Evolutionary conservation across 805 yeast species (phyloP).

Genomic region (Teunomyces panamensis): DNA sequence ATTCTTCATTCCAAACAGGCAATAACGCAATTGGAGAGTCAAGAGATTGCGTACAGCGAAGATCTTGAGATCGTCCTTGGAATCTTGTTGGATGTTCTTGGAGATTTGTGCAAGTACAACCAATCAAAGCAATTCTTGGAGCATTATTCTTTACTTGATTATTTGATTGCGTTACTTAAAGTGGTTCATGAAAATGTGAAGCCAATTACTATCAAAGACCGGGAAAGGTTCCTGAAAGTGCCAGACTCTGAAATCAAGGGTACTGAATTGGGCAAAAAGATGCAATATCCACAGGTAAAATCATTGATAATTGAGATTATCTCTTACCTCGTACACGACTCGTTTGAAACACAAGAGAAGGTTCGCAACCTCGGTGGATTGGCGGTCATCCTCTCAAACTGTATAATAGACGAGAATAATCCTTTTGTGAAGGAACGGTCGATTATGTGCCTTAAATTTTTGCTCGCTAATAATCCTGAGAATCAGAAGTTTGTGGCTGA

Average conservation of each 20-base stretch:
- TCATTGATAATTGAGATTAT: constrained; percentile 65
- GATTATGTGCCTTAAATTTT: constrained; percentile 70
- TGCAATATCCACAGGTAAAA: constrained; percentile 54
- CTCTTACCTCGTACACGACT: constrained; percentile 52
- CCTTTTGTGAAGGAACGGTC: constrained; percentile 86
- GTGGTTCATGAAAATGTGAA: constrained; percentile 39
- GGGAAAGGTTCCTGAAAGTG: constrained; percentile 17
- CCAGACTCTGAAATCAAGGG: constrained; percentile 6
- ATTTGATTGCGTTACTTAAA: constrained; percentile 35
- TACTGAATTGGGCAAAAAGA: constrained; percentile 12
- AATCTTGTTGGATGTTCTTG: constrained; percentile 38
- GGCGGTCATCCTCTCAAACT: constrained; percentile 69
- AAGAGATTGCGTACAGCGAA: constrained; percentile 3
- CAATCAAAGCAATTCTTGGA: constrained; percentile 40
- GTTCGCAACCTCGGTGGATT: constrained; percentile 66
- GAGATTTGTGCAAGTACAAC: constrained; percentile 41
- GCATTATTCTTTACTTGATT: constrained; percentile 35
- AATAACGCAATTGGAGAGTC: not conserved
- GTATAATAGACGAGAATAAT: constrained; percentile 83
- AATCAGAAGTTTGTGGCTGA: constrained; percentile 77
- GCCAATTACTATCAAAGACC: constrained; percentile 8
- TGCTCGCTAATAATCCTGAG: constrained; percentile 57
- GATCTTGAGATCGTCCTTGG: constrained; percentile 12
- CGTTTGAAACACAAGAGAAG: constrained; percentile 60
- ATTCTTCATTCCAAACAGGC: constrained; percentile 11